Evolutionary conservation across 2,329 filamentous ascomycete species (phyloP).

Genomic region (Apiospora marii): DNA sequence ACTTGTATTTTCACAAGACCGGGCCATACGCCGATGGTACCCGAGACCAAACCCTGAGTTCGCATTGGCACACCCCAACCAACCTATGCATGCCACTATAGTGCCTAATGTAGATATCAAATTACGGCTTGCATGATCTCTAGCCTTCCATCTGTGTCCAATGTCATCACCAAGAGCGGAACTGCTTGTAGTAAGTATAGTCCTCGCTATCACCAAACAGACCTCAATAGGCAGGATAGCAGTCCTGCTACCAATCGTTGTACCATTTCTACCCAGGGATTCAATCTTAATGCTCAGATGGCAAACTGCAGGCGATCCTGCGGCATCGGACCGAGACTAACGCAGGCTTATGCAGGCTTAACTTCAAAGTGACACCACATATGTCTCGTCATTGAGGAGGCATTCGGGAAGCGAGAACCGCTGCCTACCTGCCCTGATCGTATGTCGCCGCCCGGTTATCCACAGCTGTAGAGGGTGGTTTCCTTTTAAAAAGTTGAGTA

Average conservation of each 20-base stretch:
- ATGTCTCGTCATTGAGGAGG: slow-evolving; percentile 2
- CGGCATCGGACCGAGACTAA: slow-evolving; percentile 16
- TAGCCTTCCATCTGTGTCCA: not conserved
- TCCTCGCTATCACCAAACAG: not conserved
- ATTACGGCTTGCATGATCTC: not conserved
- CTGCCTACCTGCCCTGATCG: not conserved
- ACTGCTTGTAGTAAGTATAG: not conserved
- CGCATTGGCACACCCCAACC: not conserved
- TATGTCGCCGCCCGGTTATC: not conserved
- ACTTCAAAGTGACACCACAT: not conserved
- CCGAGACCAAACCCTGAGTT: not conserved
- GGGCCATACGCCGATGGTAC: slow-evolving; percentile 16
- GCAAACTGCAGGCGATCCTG: not conserved
- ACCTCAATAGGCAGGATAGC: not conserved
- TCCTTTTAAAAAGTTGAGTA: not conserved
- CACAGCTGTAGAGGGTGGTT: not conserved
- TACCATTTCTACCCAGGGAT: too few species aligned
- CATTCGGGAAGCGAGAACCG: not conserved
- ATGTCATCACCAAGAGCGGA: too few species aligned
- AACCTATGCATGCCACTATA: not conserved
- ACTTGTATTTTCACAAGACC: slow-evolving; percentile 13
- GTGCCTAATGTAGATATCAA: not conserved
- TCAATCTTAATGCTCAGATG: not conserved
- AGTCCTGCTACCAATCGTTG: not conserved
- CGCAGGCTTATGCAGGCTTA: not conserved